A percentile compares a stretch with the other conserved stretches of the same genome.
Evolutionary conservation across 192 early-diverging fungal species (phyloP).

Genomic region (Coemansia sp.): DNA sequence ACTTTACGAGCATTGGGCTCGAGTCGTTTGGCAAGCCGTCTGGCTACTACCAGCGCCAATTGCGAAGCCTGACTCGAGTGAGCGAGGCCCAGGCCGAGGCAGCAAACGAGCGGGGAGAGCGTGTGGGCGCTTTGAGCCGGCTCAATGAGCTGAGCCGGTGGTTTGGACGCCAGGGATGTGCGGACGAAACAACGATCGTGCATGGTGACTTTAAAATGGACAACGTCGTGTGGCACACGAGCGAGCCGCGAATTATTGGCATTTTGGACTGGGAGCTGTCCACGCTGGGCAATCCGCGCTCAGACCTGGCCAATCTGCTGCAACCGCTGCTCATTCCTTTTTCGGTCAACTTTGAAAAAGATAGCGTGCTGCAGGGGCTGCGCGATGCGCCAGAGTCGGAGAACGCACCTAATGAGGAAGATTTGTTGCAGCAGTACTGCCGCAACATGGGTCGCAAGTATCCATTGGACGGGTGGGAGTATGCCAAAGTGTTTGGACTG

Average conservation of each 20-base stretch:
- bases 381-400: constrained; percentile 47
- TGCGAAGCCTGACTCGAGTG: constrained; percentile 66
- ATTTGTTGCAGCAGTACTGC: constrained; percentile 77
- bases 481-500: constrained; percentile 82
- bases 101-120: constrained; percentile 49
- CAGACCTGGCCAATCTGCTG: constrained; percentile 86
- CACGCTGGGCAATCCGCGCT: constrained; percentile 87
- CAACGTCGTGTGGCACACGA: constrained; percentile 79
- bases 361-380: constrained; percentile 47
- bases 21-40: constrained; percentile 62
- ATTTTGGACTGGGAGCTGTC: constrained; percentile 92
- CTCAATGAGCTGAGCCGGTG: constrained; percentile 71
- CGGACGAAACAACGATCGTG: constrained; percentile 78
- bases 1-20: constrained; percentile 67
- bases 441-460: constrained; percentile 57
- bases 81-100: constrained; percentile 67
- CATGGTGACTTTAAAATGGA: constrained; percentile 93
- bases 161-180: constrained; percentile 66
- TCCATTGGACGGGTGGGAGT: constrained; percentile 78
- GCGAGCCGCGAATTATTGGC: constrained; percentile 72
- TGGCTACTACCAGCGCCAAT: constrained; percentile 86
- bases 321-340: constrained; percentile 66
- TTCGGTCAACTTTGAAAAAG: constrained; percentile 5
- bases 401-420: constrained; percentile 64
- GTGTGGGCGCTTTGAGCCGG: constrained; percentile 69